A percentile compares a stretch with the other conserved stretches of the same genome.
phyloP scores from a whole-genome alignment of 108 stramenopile genomes.

The Nitzschia palea region DNA sequence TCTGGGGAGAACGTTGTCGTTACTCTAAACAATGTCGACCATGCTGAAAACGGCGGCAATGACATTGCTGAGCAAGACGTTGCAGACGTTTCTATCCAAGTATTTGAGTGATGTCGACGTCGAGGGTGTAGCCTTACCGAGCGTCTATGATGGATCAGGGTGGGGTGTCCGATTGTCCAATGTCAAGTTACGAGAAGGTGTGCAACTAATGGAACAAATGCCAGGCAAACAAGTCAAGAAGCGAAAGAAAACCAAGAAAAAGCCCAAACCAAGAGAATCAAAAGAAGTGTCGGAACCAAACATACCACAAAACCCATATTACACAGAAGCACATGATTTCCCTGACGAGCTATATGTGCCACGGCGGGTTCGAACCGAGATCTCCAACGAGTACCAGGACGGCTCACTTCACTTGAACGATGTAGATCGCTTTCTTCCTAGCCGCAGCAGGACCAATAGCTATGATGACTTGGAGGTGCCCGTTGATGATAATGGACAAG shows the following conservation, averaged over 20 bases:
- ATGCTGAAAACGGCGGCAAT: constrained; percentile 67
- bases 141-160: constrained; percentile 47
- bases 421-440: not conserved
- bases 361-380: no score
- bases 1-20: no score
- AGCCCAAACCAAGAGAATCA: constrained; percentile 4
- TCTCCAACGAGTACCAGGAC: not conserved
- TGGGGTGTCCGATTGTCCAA: constrained; percentile 83
- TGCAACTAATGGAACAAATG: constrained; percentile 59
- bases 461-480: constrained; percentile 9
- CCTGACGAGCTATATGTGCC: no score
- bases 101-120: constrained; percentile 81
- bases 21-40: constrained; percentile 46
- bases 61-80: constrained; percentile 66
- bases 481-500: constrained; percentile 1
- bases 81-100: constrained; percentile 73
- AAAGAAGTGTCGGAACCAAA: no score
- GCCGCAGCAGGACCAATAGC: constrained; percentile 2
- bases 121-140: constrained; percentile 63
- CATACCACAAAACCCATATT: no score
- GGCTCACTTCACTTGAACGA: constrained; percentile 3
- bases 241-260: constrained; percentile 34
- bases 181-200: constrained; percentile 78
- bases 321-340: no score
- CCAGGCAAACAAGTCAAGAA: constrained; percentile 49